Evolutionary conservation across 2,329 filamentous ascomycete genomes (phyloP).

Genomic region (Fusarium pininemorale): DNA sequence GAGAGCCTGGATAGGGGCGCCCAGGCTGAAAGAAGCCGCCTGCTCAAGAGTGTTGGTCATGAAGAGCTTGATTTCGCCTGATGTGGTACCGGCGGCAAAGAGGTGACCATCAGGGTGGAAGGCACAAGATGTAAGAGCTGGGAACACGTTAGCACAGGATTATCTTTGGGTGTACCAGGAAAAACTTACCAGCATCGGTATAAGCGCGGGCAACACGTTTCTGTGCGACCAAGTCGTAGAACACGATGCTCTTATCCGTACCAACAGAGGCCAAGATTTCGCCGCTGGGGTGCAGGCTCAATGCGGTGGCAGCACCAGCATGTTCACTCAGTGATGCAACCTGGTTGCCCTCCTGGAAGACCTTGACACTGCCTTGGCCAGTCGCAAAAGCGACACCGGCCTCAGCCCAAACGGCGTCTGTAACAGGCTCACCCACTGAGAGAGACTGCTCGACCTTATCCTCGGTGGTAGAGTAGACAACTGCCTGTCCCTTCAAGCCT

Average conservation of each 20-base stretch:
- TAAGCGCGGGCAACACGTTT: constrained; percentile 81
- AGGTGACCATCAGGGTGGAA: constrained; percentile 99
- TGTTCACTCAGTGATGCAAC: constrained; percentile 79
- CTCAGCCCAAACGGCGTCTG: constrained; percentile 70
- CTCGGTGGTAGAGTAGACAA: constrained; percentile 77
- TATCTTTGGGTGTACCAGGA: background rate
- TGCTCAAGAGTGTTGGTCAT: constrained; percentile 82
- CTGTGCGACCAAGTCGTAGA: constrained; percentile 80
- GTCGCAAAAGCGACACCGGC: constrained; percentile 77
- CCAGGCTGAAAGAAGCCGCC: constrained; percentile 77
- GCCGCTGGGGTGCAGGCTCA: constrained; percentile 85
- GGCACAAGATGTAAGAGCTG: constrained; percentile 77
- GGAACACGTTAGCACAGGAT: constrained; percentile 4
- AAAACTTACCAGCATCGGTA: constrained; percentile 76
- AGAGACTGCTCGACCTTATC: constrained; percentile 74
- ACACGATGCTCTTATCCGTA: constrained; percentile 88
- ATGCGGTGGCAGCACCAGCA: constrained; percentile 78
- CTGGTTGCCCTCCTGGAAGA: constrained; percentile 78
- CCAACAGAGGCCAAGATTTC: constrained; percentile 88
- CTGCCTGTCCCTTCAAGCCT: constrained; percentile 77
- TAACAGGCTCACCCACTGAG: constrained; percentile 73
- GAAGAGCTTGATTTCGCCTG: constrained; percentile 87
- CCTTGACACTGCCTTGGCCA: constrained; percentile 79
- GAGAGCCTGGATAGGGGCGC: constrained; percentile 76
- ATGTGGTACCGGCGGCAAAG: constrained; percentile 81